Evolutionary conservation across 140 eudicot genomes (phyloP), one percentile per base, ranked within the genome.

Genomic region (Senecio squalidus): DNA sequence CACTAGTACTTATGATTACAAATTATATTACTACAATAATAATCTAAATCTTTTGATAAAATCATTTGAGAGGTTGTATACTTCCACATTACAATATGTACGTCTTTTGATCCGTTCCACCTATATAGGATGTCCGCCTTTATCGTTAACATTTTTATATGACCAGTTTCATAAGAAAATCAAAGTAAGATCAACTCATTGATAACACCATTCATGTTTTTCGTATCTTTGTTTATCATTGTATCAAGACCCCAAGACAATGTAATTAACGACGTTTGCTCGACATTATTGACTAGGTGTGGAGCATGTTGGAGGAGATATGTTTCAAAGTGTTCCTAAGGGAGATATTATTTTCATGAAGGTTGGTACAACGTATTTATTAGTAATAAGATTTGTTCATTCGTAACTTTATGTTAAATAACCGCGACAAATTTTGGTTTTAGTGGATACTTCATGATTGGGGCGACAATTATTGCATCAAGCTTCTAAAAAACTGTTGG

Each of bases 391-490:
- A n/a, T n/a, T 9, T 40, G 20, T 11, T 41, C 4, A 14, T 28
- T n/a, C n/a, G n/a, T n/a, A n/a, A n/a, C 20, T 29, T 29, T 55
- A 1, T 6, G 26, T 55, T 28, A 25, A 15, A 40, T 56, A 21
- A 34, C 9, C 0, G n/a, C 5, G 10, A 25, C 10, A 29, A 8
- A 6, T 39, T 29, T 27, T 11, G 9, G 29, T 17, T 62, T 27
- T 55, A 75, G 82, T 75, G 82, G 79, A 66, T 82, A 15, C 61
- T 65, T 38, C 89, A 75, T 23, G 57, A 78, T 21, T 82, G 85
- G 85, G 66, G 54, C 0, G 85, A 82, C 15, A 74, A 53, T 36
- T 34, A 58, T 5, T 74, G 80, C 67, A 7, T 45, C 38, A 78
- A 58, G 70, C 25, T 82, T 13, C 36, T 82, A 49, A 82, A 70